Percentiles rank a stretch among this genome's conserved stretches.
These are phyloP conservation scores for Cladosporium sp. DNA, from an alignment of 2,329 filamentous ascomycete genomes.

Conservation along the genomic window DNA sequence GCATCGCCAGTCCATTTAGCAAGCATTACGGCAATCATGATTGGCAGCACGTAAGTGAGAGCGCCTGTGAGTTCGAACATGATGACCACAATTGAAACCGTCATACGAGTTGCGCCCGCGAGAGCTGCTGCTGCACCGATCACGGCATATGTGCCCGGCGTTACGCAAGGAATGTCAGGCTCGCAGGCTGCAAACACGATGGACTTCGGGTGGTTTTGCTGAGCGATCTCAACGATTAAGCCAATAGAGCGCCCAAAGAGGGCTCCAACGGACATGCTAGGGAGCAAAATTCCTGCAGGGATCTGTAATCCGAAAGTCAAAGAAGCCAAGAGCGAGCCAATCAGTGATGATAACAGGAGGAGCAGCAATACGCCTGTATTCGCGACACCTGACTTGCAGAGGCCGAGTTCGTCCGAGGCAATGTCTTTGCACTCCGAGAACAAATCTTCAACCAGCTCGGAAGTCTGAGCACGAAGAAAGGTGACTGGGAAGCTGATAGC, in stretches of 20 bases:
- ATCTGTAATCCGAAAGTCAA: constrained; percentile 93
- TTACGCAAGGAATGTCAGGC: constrained; percentile 82
- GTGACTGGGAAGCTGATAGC: constrained; percentile 92
- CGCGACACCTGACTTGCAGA: constrained; percentile 82
- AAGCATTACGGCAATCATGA: constrained; percentile 98
- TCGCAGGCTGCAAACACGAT: constrained; percentile 75
- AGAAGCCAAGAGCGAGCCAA: constrained; percentile 80
- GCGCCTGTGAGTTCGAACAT: constrained; percentile 99
- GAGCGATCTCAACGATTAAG: constrained; percentile 84
- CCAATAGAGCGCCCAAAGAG: constrained; percentile 85
- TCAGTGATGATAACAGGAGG: constrained; percentile 72
- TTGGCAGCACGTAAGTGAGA: constrained; percentile 91
- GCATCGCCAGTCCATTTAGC: constrained; percentile 98
- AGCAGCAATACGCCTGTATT: constrained; percentile 79
- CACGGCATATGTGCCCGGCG: constrained; percentile 92
- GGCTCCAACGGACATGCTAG: constrained; percentile 93
- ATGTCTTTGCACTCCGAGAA: constrained; percentile 86
- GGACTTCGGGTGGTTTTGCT: constrained; percentile 70
- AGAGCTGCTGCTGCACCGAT: constrained; percentile 93
- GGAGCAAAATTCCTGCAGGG: constrained; percentile 90
- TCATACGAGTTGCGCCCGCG: constrained; percentile 90
- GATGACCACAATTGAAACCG: constrained; percentile 96
- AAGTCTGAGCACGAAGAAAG: constrained; percentile 90
- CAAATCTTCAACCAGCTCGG: constrained; percentile 84
- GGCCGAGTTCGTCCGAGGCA: constrained; percentile 78